These are phyloP conservation scores for Polytrichum commune DNA, from an alignment of 225 moss, liverwort and hornwort genomes.

Conservation along the genomic window DNA sequence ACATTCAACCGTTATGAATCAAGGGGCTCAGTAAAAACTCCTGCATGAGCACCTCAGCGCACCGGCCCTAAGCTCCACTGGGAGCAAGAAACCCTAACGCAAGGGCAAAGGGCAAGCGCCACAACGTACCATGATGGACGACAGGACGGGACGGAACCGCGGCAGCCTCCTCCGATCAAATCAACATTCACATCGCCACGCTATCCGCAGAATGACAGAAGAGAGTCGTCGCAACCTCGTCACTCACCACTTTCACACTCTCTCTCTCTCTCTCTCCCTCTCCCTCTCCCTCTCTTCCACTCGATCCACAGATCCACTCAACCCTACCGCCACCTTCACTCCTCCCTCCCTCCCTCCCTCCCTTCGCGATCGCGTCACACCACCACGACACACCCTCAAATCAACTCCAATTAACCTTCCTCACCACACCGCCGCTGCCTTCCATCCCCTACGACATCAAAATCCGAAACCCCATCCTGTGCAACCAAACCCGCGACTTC, in stretches of 20 bases:
- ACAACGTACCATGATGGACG: conserved; percentile 10
- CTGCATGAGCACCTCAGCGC: too few relatives aligned
- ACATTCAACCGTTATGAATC: too few relatives aligned
- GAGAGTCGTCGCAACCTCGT: neutral
- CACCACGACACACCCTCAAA: too few relatives aligned
- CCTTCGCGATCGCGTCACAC: neutral
- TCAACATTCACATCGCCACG: conserved; percentile 13
- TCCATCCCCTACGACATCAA: too few relatives aligned
- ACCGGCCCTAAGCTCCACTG: too few relatives aligned
- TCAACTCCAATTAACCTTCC: too few relatives aligned
- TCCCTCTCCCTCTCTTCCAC: too few relatives aligned
- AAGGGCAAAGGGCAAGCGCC: neutral
- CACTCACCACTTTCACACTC: neutral
- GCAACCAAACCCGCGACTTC: too few relatives aligned
- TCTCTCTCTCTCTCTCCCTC: neutral
- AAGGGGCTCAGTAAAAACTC: too few relatives aligned
- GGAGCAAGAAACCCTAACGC: neutral
- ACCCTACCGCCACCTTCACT: neutral
- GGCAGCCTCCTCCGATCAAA: conserved; percentile 7
- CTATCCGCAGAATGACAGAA: neutral
- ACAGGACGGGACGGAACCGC: conserved; percentile 5
- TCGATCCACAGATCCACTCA: neutral
- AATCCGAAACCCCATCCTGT: too few relatives aligned
- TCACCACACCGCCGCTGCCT: too few relatives aligned
- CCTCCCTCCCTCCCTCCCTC: neutral